These are phyloP conservation scores for Trapa incisa DNA, from an alignment of 345 rosid genomes.

Conservation along the genomic window DNA sequence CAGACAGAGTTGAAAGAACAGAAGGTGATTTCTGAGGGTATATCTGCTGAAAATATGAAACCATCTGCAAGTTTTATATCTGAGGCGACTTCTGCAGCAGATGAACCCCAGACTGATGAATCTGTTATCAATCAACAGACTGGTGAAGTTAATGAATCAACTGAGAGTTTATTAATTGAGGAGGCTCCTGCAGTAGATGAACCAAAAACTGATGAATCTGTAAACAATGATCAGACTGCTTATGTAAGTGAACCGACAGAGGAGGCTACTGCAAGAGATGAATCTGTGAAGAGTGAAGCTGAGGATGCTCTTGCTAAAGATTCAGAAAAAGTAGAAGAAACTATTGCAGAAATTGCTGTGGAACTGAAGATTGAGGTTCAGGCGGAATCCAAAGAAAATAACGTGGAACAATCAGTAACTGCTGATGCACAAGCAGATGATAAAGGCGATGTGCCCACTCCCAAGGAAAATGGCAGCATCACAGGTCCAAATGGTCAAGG, in stretches of 20 bases:
- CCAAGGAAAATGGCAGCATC: too few species aligned
- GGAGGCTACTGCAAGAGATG: not conserved
- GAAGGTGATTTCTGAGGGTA: too few species aligned
- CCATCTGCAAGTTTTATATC: conserved; percentile 12
- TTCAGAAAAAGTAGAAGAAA: not conserved
- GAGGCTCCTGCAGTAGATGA: not conserved
- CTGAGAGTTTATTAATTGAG: conserved; percentile 11
- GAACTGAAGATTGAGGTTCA: too few species aligned
- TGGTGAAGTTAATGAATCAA: conserved; percentile 19
- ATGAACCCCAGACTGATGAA: not conserved
- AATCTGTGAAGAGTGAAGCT: conserved; percentile 1
- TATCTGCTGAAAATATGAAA: conserved; percentile 7
- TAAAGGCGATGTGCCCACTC: too few species aligned
- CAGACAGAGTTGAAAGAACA: conserved; percentile 13
- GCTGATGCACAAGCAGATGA: too few species aligned
- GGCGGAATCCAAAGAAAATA: too few species aligned
- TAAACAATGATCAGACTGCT: conserved; percentile 1
- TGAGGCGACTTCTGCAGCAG: conserved; percentile 3
- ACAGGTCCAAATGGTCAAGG: too few species aligned
- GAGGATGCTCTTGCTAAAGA: conserved; percentile 9
- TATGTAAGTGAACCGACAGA: conserved; percentile 13
- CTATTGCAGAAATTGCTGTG: too few species aligned
- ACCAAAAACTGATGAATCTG: not conserved
- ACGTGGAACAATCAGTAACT: too few species aligned
- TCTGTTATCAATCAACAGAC: conserved; percentile 1